phyloP scores from a whole-genome alignment of 1,139 yeast genomes.

The Pichia sp. region DNA sequence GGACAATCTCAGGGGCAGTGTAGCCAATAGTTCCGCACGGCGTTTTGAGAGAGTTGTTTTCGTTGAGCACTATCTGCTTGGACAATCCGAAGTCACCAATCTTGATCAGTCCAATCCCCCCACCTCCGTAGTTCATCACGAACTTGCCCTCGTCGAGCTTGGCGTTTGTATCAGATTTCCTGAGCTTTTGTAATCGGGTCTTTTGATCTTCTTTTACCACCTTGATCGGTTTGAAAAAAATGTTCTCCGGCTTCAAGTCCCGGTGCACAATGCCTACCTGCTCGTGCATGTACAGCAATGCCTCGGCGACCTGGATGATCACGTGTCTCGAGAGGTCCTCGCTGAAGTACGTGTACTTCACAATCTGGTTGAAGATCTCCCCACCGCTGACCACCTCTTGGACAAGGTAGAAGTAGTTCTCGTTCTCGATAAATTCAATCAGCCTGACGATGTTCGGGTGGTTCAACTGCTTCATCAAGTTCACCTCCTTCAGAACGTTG shows the following conservation, averaged over 20 bases:
- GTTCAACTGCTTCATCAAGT: slow-evolving; percentile 67
- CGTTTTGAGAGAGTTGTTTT: slow-evolving; percentile 56
- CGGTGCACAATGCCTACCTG: slow-evolving; percentile 86
- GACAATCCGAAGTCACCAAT: slow-evolving; percentile 89
- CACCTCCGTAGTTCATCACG: slow-evolving; percentile 75
- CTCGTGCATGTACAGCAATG: slow-evolving; percentile 76
- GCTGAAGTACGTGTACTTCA: slow-evolving; percentile 82
- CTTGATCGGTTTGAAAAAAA: slow-evolving; percentile 75
- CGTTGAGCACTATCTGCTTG: slow-evolving; percentile 61
- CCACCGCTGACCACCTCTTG: slow-evolving; percentile 91
- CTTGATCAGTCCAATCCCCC: slow-evolving; percentile 81
- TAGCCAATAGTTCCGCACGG: slow-evolving; percentile 91
- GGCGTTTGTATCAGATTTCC: slow-evolving; percentile 67
- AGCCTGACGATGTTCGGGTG: slow-evolving; percentile 74
- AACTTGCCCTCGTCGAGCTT: slow-evolving; percentile 88
- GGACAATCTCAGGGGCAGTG: slow-evolving; percentile 93
- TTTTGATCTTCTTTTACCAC: slow-evolving; percentile 42
- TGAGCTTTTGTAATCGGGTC: slow-evolving; percentile 39
- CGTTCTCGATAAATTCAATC: slow-evolving; percentile 61
- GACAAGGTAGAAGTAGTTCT: slow-evolving; percentile 67
- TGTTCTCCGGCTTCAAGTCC: slow-evolving; percentile 92
- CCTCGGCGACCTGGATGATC: slow-evolving; percentile 76
- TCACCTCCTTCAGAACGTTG: slow-evolving; percentile 76
- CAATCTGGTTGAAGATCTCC: slow-evolving; percentile 57
- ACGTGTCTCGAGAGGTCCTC: slow-evolving; percentile 84